Conservation (phyloP, 2,329 filamentous ascomycete genomes). For the Ophiostoma angusticollis region DNA sequence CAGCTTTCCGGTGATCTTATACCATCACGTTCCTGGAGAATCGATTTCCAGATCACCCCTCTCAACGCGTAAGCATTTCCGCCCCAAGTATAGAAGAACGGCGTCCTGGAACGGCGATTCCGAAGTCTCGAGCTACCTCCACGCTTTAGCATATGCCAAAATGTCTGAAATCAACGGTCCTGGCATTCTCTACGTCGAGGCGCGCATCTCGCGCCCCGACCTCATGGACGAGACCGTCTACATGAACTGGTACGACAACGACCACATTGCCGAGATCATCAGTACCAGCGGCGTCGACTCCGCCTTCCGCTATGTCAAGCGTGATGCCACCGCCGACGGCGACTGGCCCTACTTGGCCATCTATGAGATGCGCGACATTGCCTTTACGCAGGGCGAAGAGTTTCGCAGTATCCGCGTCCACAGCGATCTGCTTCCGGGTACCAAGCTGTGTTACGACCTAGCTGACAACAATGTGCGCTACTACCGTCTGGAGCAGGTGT, state of each 20-base stretch:
- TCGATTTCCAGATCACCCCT: too few relatives aligned
- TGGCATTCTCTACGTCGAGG: slow-evolving; percentile 21
- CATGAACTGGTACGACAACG: slow-evolving; percentile 26
- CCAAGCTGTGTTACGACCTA: slow-evolving; percentile 14
- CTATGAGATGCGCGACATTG: slow-evolving; percentile 24
- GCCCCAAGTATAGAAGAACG: too few relatives aligned
- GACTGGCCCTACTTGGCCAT: slow-evolving; percentile 24
- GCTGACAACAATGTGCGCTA: slow-evolving; percentile 15
- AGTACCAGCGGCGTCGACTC: slow-evolving; percentile 21
- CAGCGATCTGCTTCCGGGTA: slow-evolving; percentile 18
- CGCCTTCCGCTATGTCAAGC: slow-evolving; percentile 21
- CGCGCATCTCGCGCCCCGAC: slow-evolving; percentile 17
- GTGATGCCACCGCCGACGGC: too few relatives aligned
- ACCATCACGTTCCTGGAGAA: too few relatives aligned
- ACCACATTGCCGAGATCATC: slow-evolving; percentile 26
- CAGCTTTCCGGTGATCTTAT: too few relatives aligned
- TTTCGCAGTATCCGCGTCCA: slow-evolving; percentile 23
- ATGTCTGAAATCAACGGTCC: slow-evolving; percentile 5
- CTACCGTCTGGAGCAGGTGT: slow-evolving; percentile 15
- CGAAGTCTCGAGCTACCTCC: neutral
- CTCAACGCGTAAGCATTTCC: too few relatives aligned
- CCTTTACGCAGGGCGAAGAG: slow-evolving; percentile 21
- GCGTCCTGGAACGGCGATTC: too few relatives aligned
- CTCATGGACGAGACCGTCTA: slow-evolving; percentile 21
- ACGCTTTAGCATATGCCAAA: neutral